Evolutionary conservation across 2,329 filamentous ascomycete genomes (phyloP), one percentile per base, ranked within the genome.

Genomic region (Aurifilum marmelostoma): DNA sequence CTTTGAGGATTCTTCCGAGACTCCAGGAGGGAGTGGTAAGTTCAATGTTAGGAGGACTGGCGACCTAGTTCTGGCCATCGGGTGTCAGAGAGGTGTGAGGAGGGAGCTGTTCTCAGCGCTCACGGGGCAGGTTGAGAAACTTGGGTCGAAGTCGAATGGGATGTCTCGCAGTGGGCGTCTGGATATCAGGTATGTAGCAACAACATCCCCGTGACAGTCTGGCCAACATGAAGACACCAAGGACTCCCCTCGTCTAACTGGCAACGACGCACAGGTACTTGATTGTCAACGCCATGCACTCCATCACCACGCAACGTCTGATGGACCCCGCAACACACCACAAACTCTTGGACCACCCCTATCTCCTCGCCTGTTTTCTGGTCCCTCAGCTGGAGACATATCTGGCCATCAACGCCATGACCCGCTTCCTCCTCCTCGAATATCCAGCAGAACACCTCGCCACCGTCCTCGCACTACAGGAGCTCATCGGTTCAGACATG

Each of bases 381-480:
- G 80, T 90, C 52, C 86, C 88, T 1, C 86, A 89, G 70, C 80
- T 91, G 1, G 88, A 90, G 73, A 83, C 84, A 0, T 90, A 88
- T 71, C 79, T 90, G 63, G 81, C 83, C 5, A 79, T 82, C 1
- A 85, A 89, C 71, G 74, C 82, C 2, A 79, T 83, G 50, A 84
- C 86, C 27, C 83, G 84, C 12, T 85, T 89, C 68, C 81, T 91
- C 0, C 76, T 91, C 6, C 79, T 91, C 11, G 85, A 89, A 67
- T 90, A 88, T 71, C 83, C 87, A 0, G 77, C 84, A 0, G 83
- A 85, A 63, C 85, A 90, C 71, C 80, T 90, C 1, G 73, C 83
- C 2, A 88, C 87, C 3, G 80, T 89, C 1, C 74, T 89, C 5
- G 86, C 87, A 0, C 77, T 91, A 6, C 88, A 88, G 71, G 82